A percentile compares a stretch with the other conserved stretches of the same genome.
These are phyloP conservation scores for Mucor indicus DNA, from an alignment of 371 early-diverging fungal species.

Conservation along the genomic window DNA sequence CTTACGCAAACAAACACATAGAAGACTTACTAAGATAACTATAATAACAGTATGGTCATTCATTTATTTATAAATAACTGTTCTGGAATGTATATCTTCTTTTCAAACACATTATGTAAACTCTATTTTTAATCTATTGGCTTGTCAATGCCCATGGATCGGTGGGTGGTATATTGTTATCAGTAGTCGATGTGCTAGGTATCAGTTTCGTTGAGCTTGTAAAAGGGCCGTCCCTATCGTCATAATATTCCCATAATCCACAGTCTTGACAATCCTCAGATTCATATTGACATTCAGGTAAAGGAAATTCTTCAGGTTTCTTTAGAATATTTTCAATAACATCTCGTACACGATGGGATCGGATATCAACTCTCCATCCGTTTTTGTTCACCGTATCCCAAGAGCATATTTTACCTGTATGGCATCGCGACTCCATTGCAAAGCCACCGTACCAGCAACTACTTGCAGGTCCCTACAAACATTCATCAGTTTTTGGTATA, in stretches of 20 bases:
- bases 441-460: conserved; percentile 88
- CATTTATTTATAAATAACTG: too few relatives aligned
- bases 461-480: conserved; percentile 57
- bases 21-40: too few relatives aligned
- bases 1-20: too few relatives aligned
- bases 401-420: conserved; percentile 54
- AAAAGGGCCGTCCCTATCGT: conserved; percentile 42
- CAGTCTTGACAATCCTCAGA: conserved; percentile 77
- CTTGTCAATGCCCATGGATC: too few relatives aligned
- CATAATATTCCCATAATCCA: conserved; percentile 65
- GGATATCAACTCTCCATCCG: conserved; percentile 74
- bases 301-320: conserved; percentile 40
- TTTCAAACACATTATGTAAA: too few relatives aligned
- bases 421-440: conserved; percentile 79
- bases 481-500: too few relatives aligned
- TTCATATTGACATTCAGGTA: conserved; percentile 51
- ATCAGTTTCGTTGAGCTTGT: too few relatives aligned
- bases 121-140: too few relatives aligned
- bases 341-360: conserved; percentile 72
- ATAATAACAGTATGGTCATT: too few relatives aligned
- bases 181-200: too few relatives aligned
- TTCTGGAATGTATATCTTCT: too few relatives aligned
- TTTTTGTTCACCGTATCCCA: conserved; percentile 70
- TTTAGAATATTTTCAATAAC: conserved; percentile 80
- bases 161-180: too few relatives aligned